These are phyloP conservation scores for Tephrocybe sp. DNA, from an alignment of 768 basidiomycete species.

Conservation along the genomic window DNA sequence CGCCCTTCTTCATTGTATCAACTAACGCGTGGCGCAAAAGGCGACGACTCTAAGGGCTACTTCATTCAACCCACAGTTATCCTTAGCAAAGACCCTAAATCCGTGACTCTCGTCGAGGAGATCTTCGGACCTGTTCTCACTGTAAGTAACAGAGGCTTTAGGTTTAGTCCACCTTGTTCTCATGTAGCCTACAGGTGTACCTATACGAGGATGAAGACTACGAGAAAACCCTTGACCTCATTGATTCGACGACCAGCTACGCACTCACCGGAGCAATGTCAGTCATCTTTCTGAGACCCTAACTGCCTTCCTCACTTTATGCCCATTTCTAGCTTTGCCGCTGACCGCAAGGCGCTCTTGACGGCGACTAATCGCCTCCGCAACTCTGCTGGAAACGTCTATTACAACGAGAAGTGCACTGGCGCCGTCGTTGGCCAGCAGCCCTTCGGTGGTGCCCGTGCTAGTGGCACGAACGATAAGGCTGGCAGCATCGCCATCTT, in stretches of 20 bases:
- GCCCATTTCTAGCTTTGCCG: slow-evolving; percentile 61
- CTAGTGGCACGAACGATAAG: slow-evolving; percentile 97
- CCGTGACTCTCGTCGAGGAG: slow-evolving; percentile 89
- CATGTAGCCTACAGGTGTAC: slow-evolving; percentile 53
- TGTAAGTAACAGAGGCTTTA: slow-evolving; percentile 49
- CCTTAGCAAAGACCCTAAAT: slow-evolving; percentile 85
- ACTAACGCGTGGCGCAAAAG: slow-evolving; percentile 33
- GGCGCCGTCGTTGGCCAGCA: slow-evolving; percentile 98
- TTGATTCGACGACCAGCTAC: slow-evolving; percentile 85
- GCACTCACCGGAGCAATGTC: slow-evolving; percentile 95
- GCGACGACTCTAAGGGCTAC: slow-evolving; percentile 89
- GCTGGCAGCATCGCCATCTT: slow-evolving; percentile 77
- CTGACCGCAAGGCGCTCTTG: slow-evolving; percentile 78
- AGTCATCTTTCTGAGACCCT: slow-evolving; percentile 27
- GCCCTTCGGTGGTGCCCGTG: slow-evolving; percentile 94
- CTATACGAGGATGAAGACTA: slow-evolving; percentile 88
- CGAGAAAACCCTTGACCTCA: slow-evolving; percentile 82
- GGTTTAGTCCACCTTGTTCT: not conserved
- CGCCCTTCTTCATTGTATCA: not conserved
- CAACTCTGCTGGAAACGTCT: slow-evolving; percentile 93
- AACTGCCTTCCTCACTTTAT: slow-evolving; percentile 7
- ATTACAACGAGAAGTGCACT: slow-evolving; percentile 98
- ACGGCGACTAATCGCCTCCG: slow-evolving; percentile 80
- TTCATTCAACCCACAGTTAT: slow-evolving; percentile 95
- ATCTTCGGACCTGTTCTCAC: slow-evolving; percentile 97